Percentiles rank a stretch among this genome's conserved stretches.
Evolutionary conservation across 202 grass and related monocot species (phyloP).

Genomic region (Zoysia matrella): DNA sequence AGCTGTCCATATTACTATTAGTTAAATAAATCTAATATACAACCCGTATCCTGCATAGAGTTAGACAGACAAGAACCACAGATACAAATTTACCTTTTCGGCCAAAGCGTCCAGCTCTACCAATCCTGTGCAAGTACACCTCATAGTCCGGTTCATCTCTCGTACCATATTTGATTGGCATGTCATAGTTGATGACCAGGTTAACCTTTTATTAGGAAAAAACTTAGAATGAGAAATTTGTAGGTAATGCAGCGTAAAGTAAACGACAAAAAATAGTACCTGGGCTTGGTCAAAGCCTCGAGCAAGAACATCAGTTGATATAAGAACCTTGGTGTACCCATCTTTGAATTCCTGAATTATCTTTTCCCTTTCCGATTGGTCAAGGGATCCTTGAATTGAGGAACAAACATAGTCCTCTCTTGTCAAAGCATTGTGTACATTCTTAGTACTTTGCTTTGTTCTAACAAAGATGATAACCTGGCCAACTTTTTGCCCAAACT

Average conservation of each 20-base stretch:
- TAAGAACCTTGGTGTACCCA: slow-evolving; percentile 93
- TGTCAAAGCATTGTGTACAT: slow-evolving; percentile 69
- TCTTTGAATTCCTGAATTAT: slow-evolving; percentile 97
- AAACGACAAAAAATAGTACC: slow-evolving; percentile 50
- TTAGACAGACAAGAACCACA: not conserved
- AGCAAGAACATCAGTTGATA: slow-evolving; percentile 95
- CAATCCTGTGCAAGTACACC: slow-evolving; percentile 95
- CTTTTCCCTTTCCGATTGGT: slow-evolving; percentile 80
- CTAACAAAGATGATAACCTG: slow-evolving; percentile 99
- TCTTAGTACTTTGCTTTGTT: slow-evolving; percentile 69
- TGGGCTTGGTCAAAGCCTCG: slow-evolving; percentile 96
- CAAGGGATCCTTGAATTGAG: slow-evolving; percentile 89
- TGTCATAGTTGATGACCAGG: slow-evolving; percentile 94
- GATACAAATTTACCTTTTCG: slow-evolving; percentile 72
- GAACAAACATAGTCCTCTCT: slow-evolving; percentile 92
- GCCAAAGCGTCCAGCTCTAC: slow-evolving; percentile 94
- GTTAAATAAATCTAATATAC: not conserved
- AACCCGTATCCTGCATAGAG: not conserved
- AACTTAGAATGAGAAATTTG: slow-evolving; percentile 6
- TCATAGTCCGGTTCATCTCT: slow-evolving; percentile 87
- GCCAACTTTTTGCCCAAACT: slow-evolving; percentile 93
- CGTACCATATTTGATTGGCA: slow-evolving; percentile 79
- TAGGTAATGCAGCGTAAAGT: not conserved
- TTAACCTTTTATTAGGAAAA: slow-evolving; percentile 70
- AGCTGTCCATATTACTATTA: not conserved